A percentile compares a stretch with the other conserved stretches of the same genome.
phyloP scores from a whole-genome alignment of 495 filamentous ascomycete species.

The Delitschia confertaspora region DNA sequence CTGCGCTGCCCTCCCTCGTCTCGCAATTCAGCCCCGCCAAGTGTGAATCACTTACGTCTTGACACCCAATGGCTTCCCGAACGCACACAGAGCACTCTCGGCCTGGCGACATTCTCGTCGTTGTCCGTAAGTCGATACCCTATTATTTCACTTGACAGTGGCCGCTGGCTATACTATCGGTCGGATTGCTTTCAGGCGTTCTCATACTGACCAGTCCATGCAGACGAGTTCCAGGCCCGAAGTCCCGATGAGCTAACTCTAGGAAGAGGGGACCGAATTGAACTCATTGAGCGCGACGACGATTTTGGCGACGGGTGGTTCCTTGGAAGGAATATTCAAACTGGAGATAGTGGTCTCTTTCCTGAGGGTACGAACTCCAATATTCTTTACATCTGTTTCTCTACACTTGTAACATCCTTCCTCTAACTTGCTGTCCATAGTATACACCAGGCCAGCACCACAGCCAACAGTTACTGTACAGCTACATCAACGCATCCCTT shows the following conservation, averaged over 20 bases:
- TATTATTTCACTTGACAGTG: too few relatives aligned
- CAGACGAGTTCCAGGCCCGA: slow-evolving; percentile 77
- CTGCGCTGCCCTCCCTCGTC: neutral
- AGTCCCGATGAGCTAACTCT: slow-evolving; percentile 89
- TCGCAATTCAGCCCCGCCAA: slow-evolving; percentile 9
- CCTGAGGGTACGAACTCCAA: slow-evolving; percentile 64
- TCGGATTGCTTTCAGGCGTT: neutral
- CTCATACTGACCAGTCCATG: too few relatives aligned
- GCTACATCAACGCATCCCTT: slow-evolving; percentile 22
- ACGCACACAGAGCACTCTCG: slow-evolving; percentile 15
- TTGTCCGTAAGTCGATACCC: slow-evolving; percentile 32
- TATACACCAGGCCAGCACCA: slow-evolving; percentile 36
- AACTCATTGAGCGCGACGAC: slow-evolving; percentile 89
- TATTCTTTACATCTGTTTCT: neutral
- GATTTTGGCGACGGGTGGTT: slow-evolving; percentile 99
- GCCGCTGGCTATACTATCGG: neutral
- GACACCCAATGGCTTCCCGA: slow-evolving; percentile 21
- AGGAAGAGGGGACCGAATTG: slow-evolving; percentile 77
- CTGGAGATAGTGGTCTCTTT: slow-evolving; percentile 73
- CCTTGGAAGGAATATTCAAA: slow-evolving; percentile 69
- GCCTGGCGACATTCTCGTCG: slow-evolving; percentile 28
- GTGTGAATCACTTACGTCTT: too few relatives aligned
- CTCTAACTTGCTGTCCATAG: slow-evolving; percentile 19
- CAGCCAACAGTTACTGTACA: slow-evolving; percentile 27
- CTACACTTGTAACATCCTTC: neutral